Evolutionary conservation across 164 flowering plant genomes (phyloP).

Genomic region (Tetracentron sinense): DNA sequence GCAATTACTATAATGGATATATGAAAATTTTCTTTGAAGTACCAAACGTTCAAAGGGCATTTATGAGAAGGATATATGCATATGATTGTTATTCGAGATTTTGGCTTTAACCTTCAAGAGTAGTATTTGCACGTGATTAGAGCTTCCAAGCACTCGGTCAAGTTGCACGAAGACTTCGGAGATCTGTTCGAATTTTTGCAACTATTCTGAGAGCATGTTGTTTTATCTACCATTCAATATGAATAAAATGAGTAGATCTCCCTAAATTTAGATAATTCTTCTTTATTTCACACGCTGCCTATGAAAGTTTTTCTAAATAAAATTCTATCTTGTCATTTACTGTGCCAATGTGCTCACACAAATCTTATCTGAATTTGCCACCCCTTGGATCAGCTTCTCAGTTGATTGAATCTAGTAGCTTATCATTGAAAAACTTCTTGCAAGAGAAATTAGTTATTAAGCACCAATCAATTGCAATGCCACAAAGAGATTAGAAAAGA

Average conservation of each 20-base stretch:
- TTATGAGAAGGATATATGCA: background rate
- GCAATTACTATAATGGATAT: too few relatives aligned
- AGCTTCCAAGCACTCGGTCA: background rate
- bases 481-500: too few relatives aligned
- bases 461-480: too few relatives aligned
- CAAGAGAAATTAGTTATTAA: too few relatives aligned
- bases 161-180: background rate
- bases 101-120: background rate
- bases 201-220: too few relatives aligned
- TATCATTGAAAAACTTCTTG: too few relatives aligned
- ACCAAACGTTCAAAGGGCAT: background rate
- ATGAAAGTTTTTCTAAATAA: background rate
- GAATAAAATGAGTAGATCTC: background rate
- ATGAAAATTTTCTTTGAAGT: background rate
- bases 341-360: too few relatives aligned
- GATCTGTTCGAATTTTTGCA: background rate
- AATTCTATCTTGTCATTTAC: too few relatives aligned
- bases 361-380: too few relatives aligned
- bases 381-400: too few relatives aligned
- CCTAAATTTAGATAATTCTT: too few relatives aligned
- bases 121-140: background rate
- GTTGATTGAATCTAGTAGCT: too few relatives aligned
- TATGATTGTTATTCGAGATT: background rate
- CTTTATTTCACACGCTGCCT: background rate
- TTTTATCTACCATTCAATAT: background rate